Evolutionary conservation across 495 filamentous ascomycete genomes (phyloP), one percentile per base, ranked within the genome.

Genomic region (Hapsidospora chrysogenum): DNA sequence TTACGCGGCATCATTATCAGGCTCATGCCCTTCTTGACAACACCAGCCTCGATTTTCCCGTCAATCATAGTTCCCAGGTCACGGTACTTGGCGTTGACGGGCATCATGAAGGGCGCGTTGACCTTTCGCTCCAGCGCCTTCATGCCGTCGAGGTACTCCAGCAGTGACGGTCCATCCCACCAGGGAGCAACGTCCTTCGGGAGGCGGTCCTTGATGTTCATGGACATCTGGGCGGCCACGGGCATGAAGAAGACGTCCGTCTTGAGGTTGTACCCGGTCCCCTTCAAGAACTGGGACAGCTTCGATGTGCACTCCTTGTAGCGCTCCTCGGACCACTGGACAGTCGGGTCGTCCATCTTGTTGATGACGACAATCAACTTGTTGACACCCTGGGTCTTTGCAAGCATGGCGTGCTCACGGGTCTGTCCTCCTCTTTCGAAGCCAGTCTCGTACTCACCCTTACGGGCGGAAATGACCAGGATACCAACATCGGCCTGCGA

Each of bases 41-140:
- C 75, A 46, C 89, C 89, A 9, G 85, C 75, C 57, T 99, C 92
- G 46, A 99, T 80, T 60, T 93, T 94, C 36, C 89, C 89, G 60
- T 99, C 92, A 14, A 92, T 71, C 66, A 96, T 85, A 42, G 89
- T 96, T 49, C 89, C 89, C 79, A 99, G 82, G 56, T 96, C 87
- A 45, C 77, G 74, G 63, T 96, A 96, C 55, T 96, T 99, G 51
- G 78, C 80, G 33, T 77, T 79, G 47, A 99, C 70, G 5, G 92
- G 82, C 89, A 96, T 94, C 92, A 96, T 95, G 68, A 99, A 96
- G 9, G 89, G 89, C 9, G 89, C 89, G 45, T 93, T 94, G 55
- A 93, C 62, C 59, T 95, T 99, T 41, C 89, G 82, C 54, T 96
- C 89, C 9, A 94, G 69, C 20, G 85, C 70, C 50, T 82, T 71